Base-by-base conservation (phyloP, 75 land plant species). In the Gnetum montanum region DNA sequence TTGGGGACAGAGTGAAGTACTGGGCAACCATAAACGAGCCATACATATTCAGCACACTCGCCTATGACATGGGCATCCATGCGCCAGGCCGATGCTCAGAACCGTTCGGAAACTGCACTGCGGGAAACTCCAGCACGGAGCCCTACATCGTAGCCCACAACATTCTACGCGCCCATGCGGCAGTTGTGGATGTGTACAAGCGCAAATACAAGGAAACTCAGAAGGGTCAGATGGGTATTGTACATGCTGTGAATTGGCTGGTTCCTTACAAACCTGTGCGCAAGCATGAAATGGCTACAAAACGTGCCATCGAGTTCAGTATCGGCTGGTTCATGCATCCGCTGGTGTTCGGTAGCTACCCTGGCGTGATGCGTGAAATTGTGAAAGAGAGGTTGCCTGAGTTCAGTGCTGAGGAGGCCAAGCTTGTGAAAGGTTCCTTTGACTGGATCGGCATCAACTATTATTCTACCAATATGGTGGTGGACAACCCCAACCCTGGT, bases 1-100 rank as follows among this genome's bases (percentile, higher is more conserved):
- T 62, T 53, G 65, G 65, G 7, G 65, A 57, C 20, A 34, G 60
- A 30, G 65, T 62, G 15, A 62, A 62, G 10, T 22, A 62, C 25
- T 62, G 65, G 65, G 54, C 34, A 4, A 60, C 62, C 10, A 45
- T 60, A 16, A 60, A 60, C 25, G 58, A 60, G 52, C 62, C 62
- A 11, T 23, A 33, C 54, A 3, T 4, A 12, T 53, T 62, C 53
- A 29, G 25, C 13, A 12, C 19, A 23, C 12, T 5, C 22, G 65
- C 38, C 2, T 62, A 62, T 34, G 46, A 31, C 18, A 49, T 24
- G 4, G 65, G 65, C 4, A 15, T 31, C 4, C 23, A 57, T 34
- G 34, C 65, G 7, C 62, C 62, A 22, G 29, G 34, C 6, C 23
- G 62, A 51, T 60, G 62, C 62, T 60, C 62, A 10, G 13, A 7